Percentiles rank a stretch among this genome's conserved stretches.
Conservation (phyloP, 441 rosid species). For the Euphorbia corollata region DNA sequence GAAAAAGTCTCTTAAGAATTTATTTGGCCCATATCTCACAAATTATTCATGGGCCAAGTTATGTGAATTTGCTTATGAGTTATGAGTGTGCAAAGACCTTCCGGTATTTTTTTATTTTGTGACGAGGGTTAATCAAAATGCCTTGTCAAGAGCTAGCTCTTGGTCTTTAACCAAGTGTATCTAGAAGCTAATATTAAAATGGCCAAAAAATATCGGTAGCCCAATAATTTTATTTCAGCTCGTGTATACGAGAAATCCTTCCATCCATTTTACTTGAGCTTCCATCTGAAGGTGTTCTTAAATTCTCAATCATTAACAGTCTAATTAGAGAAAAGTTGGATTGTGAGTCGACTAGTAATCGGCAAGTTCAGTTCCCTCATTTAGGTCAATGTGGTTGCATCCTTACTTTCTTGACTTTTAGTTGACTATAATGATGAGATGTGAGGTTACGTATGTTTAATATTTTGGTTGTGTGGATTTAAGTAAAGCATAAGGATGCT, state of each 20-base stretch:
- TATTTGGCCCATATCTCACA: constrained; percentile 4
- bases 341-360: not conserved
- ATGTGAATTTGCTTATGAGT: not conserved
- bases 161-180: not conserved
- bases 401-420: not conserved
- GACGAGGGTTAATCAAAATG: not conserved
- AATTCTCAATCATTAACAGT: too few relatives aligned
- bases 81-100: not conserved
- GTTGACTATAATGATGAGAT: not conserved
- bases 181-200: not conserved
- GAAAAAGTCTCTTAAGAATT: not conserved
- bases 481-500: not conserved
- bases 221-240: not conserved
- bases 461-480: not conserved
- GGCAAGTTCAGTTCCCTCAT: not conserved
- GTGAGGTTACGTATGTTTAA: not conserved
- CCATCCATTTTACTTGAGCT: not conserved
- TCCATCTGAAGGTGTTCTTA: not conserved
- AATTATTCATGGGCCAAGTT: not conserved
- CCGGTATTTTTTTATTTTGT: not conserved
- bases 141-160: not conserved
- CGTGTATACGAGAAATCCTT: not conserved
- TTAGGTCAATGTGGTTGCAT: not conserved
- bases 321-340: too few relatives aligned
- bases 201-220: not conserved